Evolutionary conservation across 2,329 filamentous ascomycete genomes (phyloP).

Genomic region (Knoxdaviesia proteae): DNA sequence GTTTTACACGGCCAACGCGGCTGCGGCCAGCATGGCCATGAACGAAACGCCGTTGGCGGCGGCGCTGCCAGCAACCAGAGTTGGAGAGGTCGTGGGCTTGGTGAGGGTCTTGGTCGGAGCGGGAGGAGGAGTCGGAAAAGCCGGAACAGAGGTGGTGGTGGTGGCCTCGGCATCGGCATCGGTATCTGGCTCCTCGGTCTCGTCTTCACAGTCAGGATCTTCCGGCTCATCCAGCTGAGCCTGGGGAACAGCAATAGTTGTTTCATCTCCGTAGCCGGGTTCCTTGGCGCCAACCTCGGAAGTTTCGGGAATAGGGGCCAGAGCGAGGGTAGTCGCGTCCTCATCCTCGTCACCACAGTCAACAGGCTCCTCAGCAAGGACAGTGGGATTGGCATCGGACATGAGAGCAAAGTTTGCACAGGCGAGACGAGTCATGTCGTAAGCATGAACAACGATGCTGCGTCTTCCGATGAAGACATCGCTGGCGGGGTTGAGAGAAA

Average conservation of each 20-base stretch:
- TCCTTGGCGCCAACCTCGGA: background rate
- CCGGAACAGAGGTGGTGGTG: background rate
- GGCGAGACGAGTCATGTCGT: slow-evolving; percentile 40
- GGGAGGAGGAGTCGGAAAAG: background rate
- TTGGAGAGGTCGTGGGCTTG: background rate
- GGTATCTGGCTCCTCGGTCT: background rate
- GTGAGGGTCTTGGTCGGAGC: background rate
- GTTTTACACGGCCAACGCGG: slow-evolving; percentile 1
- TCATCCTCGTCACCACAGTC: background rate
- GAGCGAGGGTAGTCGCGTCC: too few relatives aligned
- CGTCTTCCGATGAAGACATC: slow-evolving; percentile 43
- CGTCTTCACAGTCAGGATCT: background rate
- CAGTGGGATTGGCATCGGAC: background rate
- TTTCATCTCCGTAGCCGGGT: background rate
- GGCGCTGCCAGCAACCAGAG: background rate
- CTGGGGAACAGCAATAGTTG: background rate
- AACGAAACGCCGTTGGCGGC: background rate
- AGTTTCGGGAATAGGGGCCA: too few relatives aligned
- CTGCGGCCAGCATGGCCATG: background rate
- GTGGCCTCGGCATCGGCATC: background rate
- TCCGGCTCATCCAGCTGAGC: too few relatives aligned
- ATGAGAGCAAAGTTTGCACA: slow-evolving; percentile 38
- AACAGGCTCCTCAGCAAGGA: background rate
- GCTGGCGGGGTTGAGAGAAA: slow-evolving; percentile 28
- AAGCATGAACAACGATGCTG: slow-evolving; percentile 42